Conservation (phyloP, 2,329 filamentous ascomycete species). For the Colletotrichum tanaceti region DNA sequence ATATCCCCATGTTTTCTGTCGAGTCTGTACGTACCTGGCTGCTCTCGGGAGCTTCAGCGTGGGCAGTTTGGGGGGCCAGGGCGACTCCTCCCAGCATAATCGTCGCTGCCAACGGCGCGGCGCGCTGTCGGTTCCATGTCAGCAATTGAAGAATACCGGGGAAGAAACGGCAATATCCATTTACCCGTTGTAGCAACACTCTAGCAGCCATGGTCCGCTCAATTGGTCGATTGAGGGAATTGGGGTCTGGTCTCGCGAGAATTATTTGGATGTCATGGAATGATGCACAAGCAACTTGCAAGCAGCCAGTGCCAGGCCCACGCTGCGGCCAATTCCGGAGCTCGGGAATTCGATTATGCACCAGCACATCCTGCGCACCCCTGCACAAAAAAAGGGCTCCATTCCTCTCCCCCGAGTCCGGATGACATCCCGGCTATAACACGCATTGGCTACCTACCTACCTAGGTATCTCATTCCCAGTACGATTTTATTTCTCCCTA, state of each 20-base stretch:
- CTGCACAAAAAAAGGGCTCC: conserved; percentile 35
- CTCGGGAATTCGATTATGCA: conserved; percentile 43
- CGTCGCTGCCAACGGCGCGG: conserved; percentile 66
- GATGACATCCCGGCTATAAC: conserved; percentile 26
- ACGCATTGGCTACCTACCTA: too few relatives aligned
- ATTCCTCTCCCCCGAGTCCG: conserved; percentile 4
- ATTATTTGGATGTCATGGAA: conserved; percentile 42
- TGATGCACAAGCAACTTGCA: conserved; percentile 37
- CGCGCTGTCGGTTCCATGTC: conserved; percentile 55
- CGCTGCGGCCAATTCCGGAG: conserved; percentile 47
- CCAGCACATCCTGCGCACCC: conserved; percentile 28
- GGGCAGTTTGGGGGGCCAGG: conserved; percentile 59
- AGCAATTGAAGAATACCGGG: neutral
- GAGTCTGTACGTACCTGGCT: conserved; percentile 26
- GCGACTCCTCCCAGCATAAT: conserved; percentile 61
- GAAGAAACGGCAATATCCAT: conserved; percentile 35
- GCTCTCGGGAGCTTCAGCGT: conserved; percentile 62
- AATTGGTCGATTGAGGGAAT: conserved; percentile 54
- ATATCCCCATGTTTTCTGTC: neutral
- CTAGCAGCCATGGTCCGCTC: conserved; percentile 68
- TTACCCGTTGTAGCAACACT: conserved; percentile 69
- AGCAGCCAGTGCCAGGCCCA: conserved; percentile 32
- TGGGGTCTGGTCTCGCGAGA: conserved; percentile 41
- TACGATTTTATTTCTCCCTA: conserved; percentile 9
- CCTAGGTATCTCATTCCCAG: conserved; percentile 29